Base-by-base conservation (phyloP, 2,329 filamentous ascomycete genomes). In the Pestalotiopsis sp. region DNA sequence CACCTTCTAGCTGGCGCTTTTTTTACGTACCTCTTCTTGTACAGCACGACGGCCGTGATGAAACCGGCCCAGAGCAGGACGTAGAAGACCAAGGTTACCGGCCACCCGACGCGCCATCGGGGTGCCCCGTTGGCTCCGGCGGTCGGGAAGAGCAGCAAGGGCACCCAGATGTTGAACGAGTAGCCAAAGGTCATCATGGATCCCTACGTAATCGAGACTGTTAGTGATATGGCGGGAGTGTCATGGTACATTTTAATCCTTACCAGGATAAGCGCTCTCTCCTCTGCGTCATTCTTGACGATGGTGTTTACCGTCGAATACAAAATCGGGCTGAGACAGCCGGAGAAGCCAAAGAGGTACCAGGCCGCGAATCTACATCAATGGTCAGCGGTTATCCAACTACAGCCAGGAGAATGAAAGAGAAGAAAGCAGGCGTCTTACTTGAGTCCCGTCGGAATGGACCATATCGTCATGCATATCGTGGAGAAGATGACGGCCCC, bases 401-500 rank as follows among this genome's bases (percentile, higher is more conserved):
- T 27, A 27, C 27, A 27, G 4, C 27, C 27, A 27, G 27, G 27
- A 6, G 27, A 27, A 27, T 27, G 4, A 27, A 27, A 27, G 27
- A 25, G 25, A 25, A 25, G 1, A 14, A 27, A 61, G 2, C 71
- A n/a, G 45, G 45, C n/a, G 13, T 49, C 77, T 64, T 69, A 82
- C 81, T 85, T 84, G n/a, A 85, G 74, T 1, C 77, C 80, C 2
- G 79, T 83, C 0, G 85, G 84, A n/a, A 86, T 85, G 17, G 80
- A 75, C 84, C 85, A 86, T 12, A 85, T 73, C 2, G 84, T 79
- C 75, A 86, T 82, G 67, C 82, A 83, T 11, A 85, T 76, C 3
- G 80, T 79, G 1, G 83, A 83, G 56, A 86, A 81, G 9, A 84
- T 72, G 59, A 80, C 81, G 17, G 81, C 81, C 0, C 70, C 68